These are phyloP conservation scores for Botrytis hyacinthi DNA, from an alignment of 2,329 filamentous ascomycete genomes.

Conservation along the genomic window DNA sequence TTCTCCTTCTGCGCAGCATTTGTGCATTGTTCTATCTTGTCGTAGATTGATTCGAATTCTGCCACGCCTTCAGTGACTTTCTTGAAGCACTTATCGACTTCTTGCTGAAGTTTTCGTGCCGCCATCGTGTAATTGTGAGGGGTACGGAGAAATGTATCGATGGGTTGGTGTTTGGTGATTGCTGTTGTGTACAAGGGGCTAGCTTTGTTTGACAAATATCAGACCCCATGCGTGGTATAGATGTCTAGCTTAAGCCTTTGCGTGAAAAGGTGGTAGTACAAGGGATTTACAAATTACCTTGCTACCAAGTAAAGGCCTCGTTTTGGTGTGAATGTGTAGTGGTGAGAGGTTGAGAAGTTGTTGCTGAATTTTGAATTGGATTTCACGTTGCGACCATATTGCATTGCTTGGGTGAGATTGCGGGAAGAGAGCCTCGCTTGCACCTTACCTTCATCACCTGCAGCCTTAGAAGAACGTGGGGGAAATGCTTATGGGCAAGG, in stretches of 20 bases:
- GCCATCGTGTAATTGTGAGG: conserved; percentile 64
- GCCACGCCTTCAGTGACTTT: conserved; percentile 91
- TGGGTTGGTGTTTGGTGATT: conserved; percentile 27
- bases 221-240: conserved; percentile 32
- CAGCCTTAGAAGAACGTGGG: conserved; percentile 25
- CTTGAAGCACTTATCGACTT: conserved; percentile 99
- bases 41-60: conserved; percentile 92
- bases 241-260: conserved; percentile 12
- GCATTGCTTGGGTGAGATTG: conserved; percentile 13
- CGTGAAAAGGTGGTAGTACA: conserved; percentile 23
- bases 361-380: conserved; percentile 1
- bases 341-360: background rate
- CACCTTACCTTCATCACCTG: conserved; percentile 14
- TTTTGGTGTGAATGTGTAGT: background rate
- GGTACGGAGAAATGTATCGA: conserved; percentile 22
- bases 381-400: conserved; percentile 14
- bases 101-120: conserved; percentile 92
- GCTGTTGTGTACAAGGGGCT: conserved; percentile 34
- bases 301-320: conserved; percentile 5
- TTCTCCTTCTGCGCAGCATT: conserved; percentile 98
- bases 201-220: conserved; percentile 29
- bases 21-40: conserved; percentile 91
- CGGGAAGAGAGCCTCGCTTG: conserved; percentile 22
- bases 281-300: conserved; percentile 20
- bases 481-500: conserved; percentile 11